Evolutionary conservation across 208 protist genomes (phyloP).

Genomic region (Crithidia brevicula): DNA sequence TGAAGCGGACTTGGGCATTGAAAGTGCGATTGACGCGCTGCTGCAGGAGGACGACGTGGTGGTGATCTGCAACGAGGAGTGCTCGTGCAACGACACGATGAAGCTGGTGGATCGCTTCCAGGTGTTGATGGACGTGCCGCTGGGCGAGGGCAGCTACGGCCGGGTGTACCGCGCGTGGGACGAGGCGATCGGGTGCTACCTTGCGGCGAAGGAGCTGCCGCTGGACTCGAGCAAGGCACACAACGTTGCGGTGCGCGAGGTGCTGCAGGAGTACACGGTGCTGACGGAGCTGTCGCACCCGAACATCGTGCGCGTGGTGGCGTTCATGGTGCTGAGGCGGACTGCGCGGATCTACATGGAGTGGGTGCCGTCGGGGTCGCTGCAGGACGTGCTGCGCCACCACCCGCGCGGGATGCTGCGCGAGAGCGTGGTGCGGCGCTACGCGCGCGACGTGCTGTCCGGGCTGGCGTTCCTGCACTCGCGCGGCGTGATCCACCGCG

Average conservation of each 20-base stretch:
- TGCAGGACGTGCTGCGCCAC: conserved; percentile 57
- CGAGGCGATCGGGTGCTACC: conserved; percentile 54
- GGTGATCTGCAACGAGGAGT: conserved; percentile 66
- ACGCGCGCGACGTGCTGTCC: conserved; percentile 50
- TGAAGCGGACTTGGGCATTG: neutral
- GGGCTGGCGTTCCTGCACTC: conserved; percentile 72
- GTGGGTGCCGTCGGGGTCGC: conserved; percentile 73
- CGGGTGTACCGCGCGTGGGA: conserved; percentile 67
- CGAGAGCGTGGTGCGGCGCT: conserved; percentile 64
- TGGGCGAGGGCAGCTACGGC: conserved; percentile 60
- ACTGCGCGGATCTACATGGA: conserved; percentile 77
- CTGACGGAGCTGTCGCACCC: conserved; percentile 65
- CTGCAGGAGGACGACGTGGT: conserved; percentile 62
- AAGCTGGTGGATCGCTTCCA: conserved; percentile 61
- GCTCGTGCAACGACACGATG: conserved; percentile 42
- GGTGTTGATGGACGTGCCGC: conserved; percentile 37
- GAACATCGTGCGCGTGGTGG: conserved; percentile 73
- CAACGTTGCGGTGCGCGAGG: conserved; percentile 44
- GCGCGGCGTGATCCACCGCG: conserved; percentile 77
- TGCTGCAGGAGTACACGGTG: conserved; percentile 72
- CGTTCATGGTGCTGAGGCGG: conserved; percentile 55
- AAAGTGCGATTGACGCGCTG: conserved; percentile 37
- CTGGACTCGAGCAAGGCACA: conserved; percentile 38
- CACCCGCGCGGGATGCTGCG: conserved; percentile 41
- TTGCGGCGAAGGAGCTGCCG: conserved; percentile 74